Conservation (phyloP, 2,329 filamentous ascomycete genomes). For the Ceratocystiopsis minuta region DNA sequence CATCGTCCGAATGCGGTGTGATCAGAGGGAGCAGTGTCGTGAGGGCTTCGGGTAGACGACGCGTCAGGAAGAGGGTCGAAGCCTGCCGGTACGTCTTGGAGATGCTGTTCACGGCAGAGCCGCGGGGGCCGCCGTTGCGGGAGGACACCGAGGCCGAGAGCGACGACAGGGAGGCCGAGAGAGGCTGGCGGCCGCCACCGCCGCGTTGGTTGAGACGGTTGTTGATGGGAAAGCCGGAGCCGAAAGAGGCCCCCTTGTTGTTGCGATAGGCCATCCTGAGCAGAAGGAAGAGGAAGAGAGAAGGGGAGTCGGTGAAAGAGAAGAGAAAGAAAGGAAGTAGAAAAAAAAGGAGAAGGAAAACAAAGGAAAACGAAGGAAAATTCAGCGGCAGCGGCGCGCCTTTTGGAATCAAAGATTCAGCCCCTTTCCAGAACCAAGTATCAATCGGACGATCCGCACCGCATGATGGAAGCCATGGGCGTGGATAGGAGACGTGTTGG, state of each 20-base stretch:
- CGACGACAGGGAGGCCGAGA: slow-evolving; percentile 44
- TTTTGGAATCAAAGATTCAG: background rate
- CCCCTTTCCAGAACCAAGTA: background rate
- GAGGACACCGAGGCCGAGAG: slow-evolving; percentile 38
- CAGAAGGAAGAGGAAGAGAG: background rate
- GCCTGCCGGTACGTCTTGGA: slow-evolving; percentile 90
- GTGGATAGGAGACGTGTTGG: too few species aligned
- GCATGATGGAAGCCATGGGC: too few species aligned
- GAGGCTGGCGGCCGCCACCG: slow-evolving; percentile 9
- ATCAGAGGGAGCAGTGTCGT: slow-evolving; percentile 74
- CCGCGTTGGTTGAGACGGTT: background rate
- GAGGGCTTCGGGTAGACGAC: slow-evolving; percentile 75
- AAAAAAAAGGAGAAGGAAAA: background rate
- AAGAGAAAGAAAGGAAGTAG: too few species aligned
- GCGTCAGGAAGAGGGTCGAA: slow-evolving; percentile 84
- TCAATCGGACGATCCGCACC: background rate
- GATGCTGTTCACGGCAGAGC: slow-evolving; percentile 31
- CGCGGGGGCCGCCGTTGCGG: background rate
- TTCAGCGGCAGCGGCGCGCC: background rate
- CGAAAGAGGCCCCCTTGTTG: slow-evolving; percentile 25
- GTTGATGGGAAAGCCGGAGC: slow-evolving; percentile 31
- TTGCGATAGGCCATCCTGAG: slow-evolving; percentile 25
- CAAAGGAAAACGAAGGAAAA: too few species aligned
- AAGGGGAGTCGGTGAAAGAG: background rate
- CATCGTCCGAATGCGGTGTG: slow-evolving; percentile 31